Evolutionary conservation across 805 yeast genomes (phyloP).

Genomic region (Wickerhamiella kurtzmanii): DNA sequence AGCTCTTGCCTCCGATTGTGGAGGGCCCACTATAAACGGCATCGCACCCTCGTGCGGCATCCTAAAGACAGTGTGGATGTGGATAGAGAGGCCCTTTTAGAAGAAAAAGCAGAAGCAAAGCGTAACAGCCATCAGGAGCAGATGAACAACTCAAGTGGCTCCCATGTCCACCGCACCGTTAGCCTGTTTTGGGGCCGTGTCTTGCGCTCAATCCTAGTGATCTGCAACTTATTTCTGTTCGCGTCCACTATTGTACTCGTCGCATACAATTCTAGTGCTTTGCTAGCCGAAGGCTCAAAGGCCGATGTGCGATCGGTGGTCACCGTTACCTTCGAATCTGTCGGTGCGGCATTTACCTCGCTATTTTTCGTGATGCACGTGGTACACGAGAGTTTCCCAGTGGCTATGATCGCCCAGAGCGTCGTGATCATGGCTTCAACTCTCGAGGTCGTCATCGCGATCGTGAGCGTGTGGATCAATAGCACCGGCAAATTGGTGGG

Average conservation of each 20-base stretch:
- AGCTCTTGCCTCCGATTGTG: neutral
- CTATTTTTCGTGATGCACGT: constrained; percentile 14
- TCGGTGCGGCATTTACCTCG: constrained; percentile 16
- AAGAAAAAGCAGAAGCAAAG: neutral
- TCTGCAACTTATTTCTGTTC: neutral
- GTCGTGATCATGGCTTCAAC: constrained; percentile 15
- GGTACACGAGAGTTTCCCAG: constrained; percentile 12
- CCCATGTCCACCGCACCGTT: neutral
- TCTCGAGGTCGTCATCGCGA: constrained; percentile 17
- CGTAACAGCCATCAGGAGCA: neutral
- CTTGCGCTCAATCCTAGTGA: neutral
- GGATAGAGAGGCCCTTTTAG: neutral
- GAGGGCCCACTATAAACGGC: neutral
- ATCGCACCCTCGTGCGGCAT: neutral
- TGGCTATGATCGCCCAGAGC: constrained; percentile 20
- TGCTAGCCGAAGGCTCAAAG: neutral
- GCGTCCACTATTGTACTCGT: neutral
- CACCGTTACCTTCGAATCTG: constrained; percentile 13
- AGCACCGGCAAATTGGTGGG: constrained; percentile 4
- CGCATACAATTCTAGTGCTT: neutral
- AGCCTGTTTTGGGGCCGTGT: neutral
- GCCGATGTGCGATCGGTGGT: neutral
- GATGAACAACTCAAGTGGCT: neutral
- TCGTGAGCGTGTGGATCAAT: constrained; percentile 17
- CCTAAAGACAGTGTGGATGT: neutral